Base-by-base conservation (phyloP, 441 rosid species). In the Rhodomyrtus psidioides region DNA sequence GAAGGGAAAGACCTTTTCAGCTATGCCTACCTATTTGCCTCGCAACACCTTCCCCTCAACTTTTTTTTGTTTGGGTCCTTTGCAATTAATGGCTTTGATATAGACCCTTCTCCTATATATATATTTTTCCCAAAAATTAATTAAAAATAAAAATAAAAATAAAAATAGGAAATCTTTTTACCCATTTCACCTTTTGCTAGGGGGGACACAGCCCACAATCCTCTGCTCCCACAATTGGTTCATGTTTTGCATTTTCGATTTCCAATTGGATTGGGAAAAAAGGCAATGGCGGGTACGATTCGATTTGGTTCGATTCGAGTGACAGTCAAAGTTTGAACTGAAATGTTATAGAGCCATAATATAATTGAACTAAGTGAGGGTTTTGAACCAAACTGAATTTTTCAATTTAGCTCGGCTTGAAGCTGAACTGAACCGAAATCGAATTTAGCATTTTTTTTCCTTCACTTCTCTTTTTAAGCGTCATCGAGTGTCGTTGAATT, bases 71-170 rank as follows among this genome's bases (percentile, higher is more conserved):
- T 83, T 56, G 84, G 84, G 74, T 56, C 59, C 57, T 54, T 83
- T 39, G 84, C 84, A 83, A 55, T 56, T 83, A 58, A 55, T 83
- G 28, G 70, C 84, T 56, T 55, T 39, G 84, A 83, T 15, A 56
- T 54, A 54, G 74, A 83, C 84, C 70, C 49, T 12, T 4, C 46
- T 54, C 65, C 49, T 39, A 24, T 34, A 5, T 8, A 7, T 8
- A n/a, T n/a, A n/a, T 12, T 54, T 6, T 83, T 12, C 24, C 6
- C 53, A 9, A 51, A 30, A 27, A 30, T 3, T 30, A n/a, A 55
- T 28, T 14, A 19, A 13, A 46, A 5, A 1, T 13, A 42, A 49
- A 12, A 5, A 9, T 5, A n/a, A 19, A 6, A 46, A 5, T 2
- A 19, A 28, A 49, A 12, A 5, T 30, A 5, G 76, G 49, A 34